Conservation (phyloP, 2,329 filamentous ascomycete genomes). For the Microsporum ferrugineum region DNA sequence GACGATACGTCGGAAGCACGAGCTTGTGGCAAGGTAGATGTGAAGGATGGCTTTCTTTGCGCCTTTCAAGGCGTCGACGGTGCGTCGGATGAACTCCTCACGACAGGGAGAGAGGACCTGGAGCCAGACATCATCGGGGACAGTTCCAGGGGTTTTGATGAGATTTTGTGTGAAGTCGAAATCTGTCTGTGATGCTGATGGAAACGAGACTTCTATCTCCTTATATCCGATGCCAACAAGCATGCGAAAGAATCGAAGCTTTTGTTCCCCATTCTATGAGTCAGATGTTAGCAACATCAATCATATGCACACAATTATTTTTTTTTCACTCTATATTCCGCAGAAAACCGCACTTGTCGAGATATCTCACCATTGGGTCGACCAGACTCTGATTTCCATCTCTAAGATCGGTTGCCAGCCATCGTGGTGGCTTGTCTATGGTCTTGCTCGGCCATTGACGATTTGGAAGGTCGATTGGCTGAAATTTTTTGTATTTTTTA, state of each 20-base stretch:
- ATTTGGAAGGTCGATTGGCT: slow-evolving; percentile 39
- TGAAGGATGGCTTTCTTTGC: slow-evolving; percentile 91
- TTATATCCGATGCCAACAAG: slow-evolving; percentile 87
- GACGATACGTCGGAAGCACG: slow-evolving; percentile 85
- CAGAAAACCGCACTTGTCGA: too few species aligned
- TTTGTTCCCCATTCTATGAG: slow-evolving; percentile 75
- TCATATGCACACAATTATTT: not conserved
- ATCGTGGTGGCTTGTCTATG: slow-evolving; percentile 74
- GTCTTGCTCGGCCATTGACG: slow-evolving; percentile 68
- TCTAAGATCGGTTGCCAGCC: slow-evolving; percentile 77
- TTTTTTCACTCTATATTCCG: not conserved
- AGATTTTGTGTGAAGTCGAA: slow-evolving; percentile 87
- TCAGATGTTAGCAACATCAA: not conserved
- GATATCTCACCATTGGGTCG: slow-evolving; percentile 67
- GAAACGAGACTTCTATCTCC: slow-evolving; percentile 94
- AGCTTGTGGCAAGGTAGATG: slow-evolving; percentile 90
- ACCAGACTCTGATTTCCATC: slow-evolving; percentile 92
- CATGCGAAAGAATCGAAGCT: slow-evolving; percentile 93
- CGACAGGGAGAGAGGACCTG: slow-evolving; percentile 89
- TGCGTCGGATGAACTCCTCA: slow-evolving; percentile 77
- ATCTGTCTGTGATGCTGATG: slow-evolving; percentile 86
- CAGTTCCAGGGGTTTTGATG: slow-evolving; percentile 68
- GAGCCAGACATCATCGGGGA: slow-evolving; percentile 81
- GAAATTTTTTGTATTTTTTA: slow-evolving; percentile 38
- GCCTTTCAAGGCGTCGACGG: slow-evolving; percentile 77